Base-by-base conservation (phyloP, 2,329 filamentous ascomycete genomes). In the Ilyonectria destructans region DNA sequence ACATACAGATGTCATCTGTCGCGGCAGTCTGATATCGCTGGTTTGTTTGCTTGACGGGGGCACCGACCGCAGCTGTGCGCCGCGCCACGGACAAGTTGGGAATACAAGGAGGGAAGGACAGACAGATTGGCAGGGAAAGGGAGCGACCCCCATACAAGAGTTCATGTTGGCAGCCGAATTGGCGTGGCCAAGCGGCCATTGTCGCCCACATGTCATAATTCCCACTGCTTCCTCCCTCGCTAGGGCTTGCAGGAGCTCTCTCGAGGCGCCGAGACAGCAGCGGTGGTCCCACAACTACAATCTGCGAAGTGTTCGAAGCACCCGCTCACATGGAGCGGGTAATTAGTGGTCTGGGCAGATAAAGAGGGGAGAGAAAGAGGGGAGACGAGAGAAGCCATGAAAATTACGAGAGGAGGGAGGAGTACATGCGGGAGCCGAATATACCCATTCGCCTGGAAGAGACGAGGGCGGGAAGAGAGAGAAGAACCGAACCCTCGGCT, bases 181-280 rank as follows among this genome's bases (percentile, higher is more conserved):
- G 26, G 52, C 7, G 6, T 19, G 19, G 17, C 33, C 43, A 57
- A 40, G 31, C 33, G 31, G 51, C 33, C 33, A 15, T 21, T 37
- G 45, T 35, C 23, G 31, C 12, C n/a, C 12, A 46, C 45, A 33
- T 17, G n/a, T 46, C 45, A 54, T 35, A 33, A 26, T 5, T 26
- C 26, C 51, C n/a, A 10, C 29, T 54, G 45, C 33, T 29, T 31
- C 45, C 37, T 63, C 45, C 19, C 29, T 58, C 40, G 40, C 17
- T 17, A n/a, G 15, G 40, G 15, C 23, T 43, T 37, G 37, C 45
- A 45, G 31, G 15, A 56, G 52, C 46, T 54, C 54, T 12, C 37
- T 58, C 23, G n/a, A 40, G 55, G n/a, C 26, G 35, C 54, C 26
- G 54, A 64, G 55, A 58, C 55, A 58, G 26, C 19, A 15, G n/a